Base-by-base conservation (phyloP, 1,284 basidiomycete genomes). In the Irpex sp. region DNA sequence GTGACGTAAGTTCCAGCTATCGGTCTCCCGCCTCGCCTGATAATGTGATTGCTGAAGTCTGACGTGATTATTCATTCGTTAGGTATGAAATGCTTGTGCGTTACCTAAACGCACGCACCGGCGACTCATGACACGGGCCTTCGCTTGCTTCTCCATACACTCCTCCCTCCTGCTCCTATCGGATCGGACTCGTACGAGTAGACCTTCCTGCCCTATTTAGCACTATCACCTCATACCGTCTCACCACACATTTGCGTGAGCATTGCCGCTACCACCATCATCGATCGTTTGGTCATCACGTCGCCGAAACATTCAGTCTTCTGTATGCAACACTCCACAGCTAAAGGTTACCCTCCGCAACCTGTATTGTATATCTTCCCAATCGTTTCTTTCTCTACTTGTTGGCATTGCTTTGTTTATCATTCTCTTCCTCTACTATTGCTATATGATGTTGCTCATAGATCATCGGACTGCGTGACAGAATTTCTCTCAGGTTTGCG, bases 61-160 rank as follows among this genome's bases (percentile, higher is more conserved):
- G 51, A 6, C 21, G 31, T 56, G 15, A 36, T 37, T 31, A 31
- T 19, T 19, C 36, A n/a, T 26, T 31, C 19, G 19, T 5, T 67
- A 88, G 86, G 68, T 88, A 89, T 69, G 87, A 90, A 74, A 71
- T 89, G 67, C 75, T 90, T 67, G 88, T 90, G 84, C 84, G 86
- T 68, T 82, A 85, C 66, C 75, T 89, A 63, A 79, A 79, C 61
- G 34, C 56, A 8, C 64, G 62, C 21, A 34, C 62, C 60, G 11
- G n/a, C 11, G 59, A 54, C 5, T 61, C 65, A 61, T 66, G 60
- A 64, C 61, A 65, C 55, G 34, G 21, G 54, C 54, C 26, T 36
- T 26, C 31, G 31, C 17, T 9, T 56, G 9, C 26, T 13, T 31
- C 31, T 34, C 31, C 31, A 34, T 56, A 13, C 54, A 31, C 54